These are phyloP conservation scores for Phytophthora sp. DNA, from an alignment of 352 stramenopile genomes.

Conservation along the genomic window DNA sequence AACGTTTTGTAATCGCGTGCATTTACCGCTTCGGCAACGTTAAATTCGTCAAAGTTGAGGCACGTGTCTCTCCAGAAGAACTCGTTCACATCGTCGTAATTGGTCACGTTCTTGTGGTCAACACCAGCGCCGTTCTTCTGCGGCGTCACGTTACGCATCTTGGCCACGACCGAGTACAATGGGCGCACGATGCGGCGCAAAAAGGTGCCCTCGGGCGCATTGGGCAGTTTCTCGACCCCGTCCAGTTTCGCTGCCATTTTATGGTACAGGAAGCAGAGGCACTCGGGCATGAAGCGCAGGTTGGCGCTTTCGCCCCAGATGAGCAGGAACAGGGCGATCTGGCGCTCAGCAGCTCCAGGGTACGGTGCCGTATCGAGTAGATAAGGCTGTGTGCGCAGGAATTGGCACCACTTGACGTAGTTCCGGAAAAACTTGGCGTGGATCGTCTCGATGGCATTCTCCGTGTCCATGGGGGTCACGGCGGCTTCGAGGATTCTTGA, in stretches of 20 bases:
- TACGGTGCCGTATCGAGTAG: conserved; percentile 59
- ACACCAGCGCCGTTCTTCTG: conserved; percentile 41
- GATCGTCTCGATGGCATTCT: conserved; percentile 74
- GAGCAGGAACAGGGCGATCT: conserved; percentile 84
- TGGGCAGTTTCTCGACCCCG: conserved; percentile 57
- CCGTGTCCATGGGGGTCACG: conserved; percentile 44
- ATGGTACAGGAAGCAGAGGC: conserved; percentile 90
- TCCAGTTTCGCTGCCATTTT: conserved; percentile 79
- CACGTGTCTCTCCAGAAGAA: conserved; percentile 87
- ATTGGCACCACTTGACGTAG: conserved; percentile 95
- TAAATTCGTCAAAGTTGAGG: conserved; percentile 84
- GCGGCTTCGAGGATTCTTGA: conserved; percentile 47
- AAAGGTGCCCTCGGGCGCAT: conserved; percentile 74
- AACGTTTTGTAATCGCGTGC: conserved; percentile 83
- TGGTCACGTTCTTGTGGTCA: conserved; percentile 89
- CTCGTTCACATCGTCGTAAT: conserved; percentile 92
- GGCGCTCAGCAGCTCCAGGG: conserved; percentile 47
- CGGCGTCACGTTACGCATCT: conserved; percentile 57
- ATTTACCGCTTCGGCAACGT: conserved; percentile 74
- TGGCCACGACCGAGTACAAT: conserved; percentile 78
- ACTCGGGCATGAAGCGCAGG: conserved; percentile 90
- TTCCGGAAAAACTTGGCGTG: conserved; percentile 95
- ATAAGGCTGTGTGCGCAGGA: conserved; percentile 88
- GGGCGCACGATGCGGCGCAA: conserved; percentile 75
- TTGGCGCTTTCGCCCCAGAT: conserved; percentile 89